phyloP scores from a whole-genome alignment of 805 yeast genomes.

The Pichia deserticola region DNA sequence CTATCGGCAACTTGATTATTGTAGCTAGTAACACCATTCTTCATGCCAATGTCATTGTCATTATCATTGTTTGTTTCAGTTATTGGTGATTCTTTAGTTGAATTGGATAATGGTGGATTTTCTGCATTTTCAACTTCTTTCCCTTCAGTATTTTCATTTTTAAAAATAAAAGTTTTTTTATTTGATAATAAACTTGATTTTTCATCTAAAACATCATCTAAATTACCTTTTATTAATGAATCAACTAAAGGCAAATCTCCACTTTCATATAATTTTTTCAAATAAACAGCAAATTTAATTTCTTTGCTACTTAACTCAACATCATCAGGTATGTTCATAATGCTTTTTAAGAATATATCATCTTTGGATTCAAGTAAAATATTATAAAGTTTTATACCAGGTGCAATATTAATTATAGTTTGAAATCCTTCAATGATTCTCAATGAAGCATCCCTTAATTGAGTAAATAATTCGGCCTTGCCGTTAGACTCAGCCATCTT shows the following conservation, averaged over 20 bases:
- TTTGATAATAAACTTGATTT: no score
- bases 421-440: conserved; percentile 2
- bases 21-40: neutral
- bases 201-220: conserved; percentile 6
- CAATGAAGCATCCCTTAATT: conserved; percentile 7
- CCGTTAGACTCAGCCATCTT: neutral
- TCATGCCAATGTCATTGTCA: neutral
- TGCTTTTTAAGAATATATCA: conserved; percentile 15
- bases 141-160: no score
- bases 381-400: conserved; percentile 3
- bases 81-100: neutral
- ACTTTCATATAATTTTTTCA: conserved; percentile 45
- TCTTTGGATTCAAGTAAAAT: conserved; percentile 16
- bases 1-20: neutral
- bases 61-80: neutral
- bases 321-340: conserved; percentile 27
- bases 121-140: no score
- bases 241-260: conserved; percentile 47
- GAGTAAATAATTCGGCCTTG: conserved; percentile 1
- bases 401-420: conserved; percentile 10
- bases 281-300: conserved; percentile 48
- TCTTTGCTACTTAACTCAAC: conserved; percentile 37
- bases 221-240: conserved; percentile 37
- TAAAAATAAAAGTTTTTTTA: no score
- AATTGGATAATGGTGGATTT: no score